Conservation (phyloP, 108 stramenopile genomes). For the Cyclostephanos tholiformis region DNA sequence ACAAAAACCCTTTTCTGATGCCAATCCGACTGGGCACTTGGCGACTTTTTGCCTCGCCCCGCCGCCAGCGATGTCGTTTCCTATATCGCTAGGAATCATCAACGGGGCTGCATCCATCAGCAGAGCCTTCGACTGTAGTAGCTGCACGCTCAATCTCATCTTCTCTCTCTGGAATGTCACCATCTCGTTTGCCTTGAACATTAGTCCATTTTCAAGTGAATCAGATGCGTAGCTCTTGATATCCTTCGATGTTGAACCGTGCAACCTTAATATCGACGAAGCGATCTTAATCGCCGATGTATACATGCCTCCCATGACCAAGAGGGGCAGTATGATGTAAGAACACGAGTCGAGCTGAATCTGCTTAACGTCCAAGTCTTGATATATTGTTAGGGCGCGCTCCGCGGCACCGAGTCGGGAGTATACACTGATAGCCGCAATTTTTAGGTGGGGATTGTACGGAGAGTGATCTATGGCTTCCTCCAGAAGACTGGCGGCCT, state of each 20-base stretch:
- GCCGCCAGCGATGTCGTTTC: not conserved
- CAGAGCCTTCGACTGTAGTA: conserved; percentile 65
- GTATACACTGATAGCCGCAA: conserved; percentile 64
- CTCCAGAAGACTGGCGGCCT: conserved; percentile 64
- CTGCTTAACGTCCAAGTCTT: conserved; percentile 69
- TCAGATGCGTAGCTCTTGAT: conserved; percentile 61
- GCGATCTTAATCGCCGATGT: conserved; percentile 62
- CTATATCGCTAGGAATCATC: conserved; percentile 44
- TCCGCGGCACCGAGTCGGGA: conserved; percentile 42
- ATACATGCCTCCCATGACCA: conserved; percentile 71
- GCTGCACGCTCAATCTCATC: conserved; percentile 64
- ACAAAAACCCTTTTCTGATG: conserved; percentile 64
- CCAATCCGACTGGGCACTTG: conserved; percentile 36
- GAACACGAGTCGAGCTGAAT: conserved; percentile 82
- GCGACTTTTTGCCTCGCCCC: conserved; percentile 20
- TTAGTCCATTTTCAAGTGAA: conserved; percentile 62
- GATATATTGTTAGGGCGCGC: conserved; percentile 58
- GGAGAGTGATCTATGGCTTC: conserved; percentile 73
- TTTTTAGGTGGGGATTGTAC: no score
- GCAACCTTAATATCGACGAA: conserved; percentile 60
- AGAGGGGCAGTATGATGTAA: conserved; percentile 64
- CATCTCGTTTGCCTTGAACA: conserved; percentile 77
- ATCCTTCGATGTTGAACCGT: conserved; percentile 62
- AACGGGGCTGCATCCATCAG: conserved; percentile 74
- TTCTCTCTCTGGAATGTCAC: conserved; percentile 65